phyloP scores from a whole-genome alignment of 306 rosid species.

The Quercus gilva region DNA sequence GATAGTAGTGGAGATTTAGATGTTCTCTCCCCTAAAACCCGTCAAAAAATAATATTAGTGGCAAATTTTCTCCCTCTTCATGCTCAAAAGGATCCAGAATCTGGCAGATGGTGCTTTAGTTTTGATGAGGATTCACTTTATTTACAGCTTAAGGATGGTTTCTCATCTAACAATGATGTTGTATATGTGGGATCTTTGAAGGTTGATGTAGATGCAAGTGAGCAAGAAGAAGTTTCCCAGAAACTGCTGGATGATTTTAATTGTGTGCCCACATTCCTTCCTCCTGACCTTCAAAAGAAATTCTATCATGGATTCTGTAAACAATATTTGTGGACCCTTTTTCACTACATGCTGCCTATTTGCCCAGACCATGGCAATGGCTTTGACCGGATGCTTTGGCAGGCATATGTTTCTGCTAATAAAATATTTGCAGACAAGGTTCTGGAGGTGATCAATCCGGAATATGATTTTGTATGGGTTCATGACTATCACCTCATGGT shows the following conservation, averaged over 20 bases:
- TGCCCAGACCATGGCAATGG: constrained; percentile 56
- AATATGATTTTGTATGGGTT: constrained; percentile 80
- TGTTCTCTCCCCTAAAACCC: constrained; percentile 29
- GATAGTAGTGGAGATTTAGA: constrained; percentile 34
- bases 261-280: constrained; percentile 77
- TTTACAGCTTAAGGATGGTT: constrained; percentile 62
- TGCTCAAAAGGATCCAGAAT: constrained; percentile 49
- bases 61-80: constrained; percentile 71
- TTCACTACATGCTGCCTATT: constrained; percentile 84
- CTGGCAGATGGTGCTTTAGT: constrained; percentile 69
- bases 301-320: constrained; percentile 84
- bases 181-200: constrained; percentile 67
- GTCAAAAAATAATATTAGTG: constrained; percentile 54
- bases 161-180: constrained; percentile 52
- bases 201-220: constrained; percentile 53
- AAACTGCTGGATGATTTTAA: constrained; percentile 71
- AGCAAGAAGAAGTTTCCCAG: constrained; percentile 68
- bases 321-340: constrained; percentile 80
- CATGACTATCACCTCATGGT: constrained; percentile 97
- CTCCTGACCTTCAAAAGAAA: constrained; percentile 50
- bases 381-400: constrained; percentile 78
- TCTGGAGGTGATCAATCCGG: constrained; percentile 72
- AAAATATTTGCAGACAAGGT: constrained; percentile 76
- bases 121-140: constrained; percentile 68
- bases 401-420: constrained; percentile 84